Evolutionary conservation across 2,329 filamentous ascomycete genomes (phyloP).

Genomic region (Pseudocercospora fijiensis): DNA sequence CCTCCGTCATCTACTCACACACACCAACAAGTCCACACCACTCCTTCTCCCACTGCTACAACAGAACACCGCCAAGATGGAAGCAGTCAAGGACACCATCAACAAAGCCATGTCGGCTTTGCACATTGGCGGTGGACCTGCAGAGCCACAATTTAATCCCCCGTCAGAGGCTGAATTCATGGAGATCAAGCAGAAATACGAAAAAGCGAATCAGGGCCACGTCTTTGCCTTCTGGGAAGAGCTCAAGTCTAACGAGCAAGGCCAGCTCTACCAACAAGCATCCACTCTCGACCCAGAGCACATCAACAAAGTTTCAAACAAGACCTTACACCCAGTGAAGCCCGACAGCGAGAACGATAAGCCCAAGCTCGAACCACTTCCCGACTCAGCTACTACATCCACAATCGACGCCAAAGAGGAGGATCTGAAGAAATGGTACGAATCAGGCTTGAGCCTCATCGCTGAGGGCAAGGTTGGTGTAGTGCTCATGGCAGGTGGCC

Average conservation of each 20-base stretch:
- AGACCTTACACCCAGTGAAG: slow-evolving; percentile 75
- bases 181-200: slow-evolving; percentile 69
- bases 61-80: slow-evolving; percentile 17
- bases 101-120: slow-evolving; percentile 27
- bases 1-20: neutral
- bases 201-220: slow-evolving; percentile 72
- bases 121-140: slow-evolving; percentile 29
- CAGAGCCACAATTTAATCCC: slow-evolving; percentile 45
- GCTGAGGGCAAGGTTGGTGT: slow-evolving; percentile 73
- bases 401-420: slow-evolving; percentile 82
- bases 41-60: neutral
- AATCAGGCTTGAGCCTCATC: slow-evolving; percentile 64
- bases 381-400: slow-evolving; percentile 80
- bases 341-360: slow-evolving; percentile 54
- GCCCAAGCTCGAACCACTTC: slow-evolving; percentile 75
- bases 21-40: neutral
- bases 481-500: slow-evolving; percentile 94
- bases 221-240: slow-evolving; percentile 86
- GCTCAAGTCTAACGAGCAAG: slow-evolving; percentile 71
- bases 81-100: slow-evolving; percentile 26
- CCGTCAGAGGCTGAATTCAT: slow-evolving; percentile 67
- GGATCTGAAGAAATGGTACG: slow-evolving; percentile 82
- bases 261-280: slow-evolving; percentile 72
- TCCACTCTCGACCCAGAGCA: slow-evolving; percentile 76
- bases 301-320: slow-evolving; percentile 84